Evolutionary conservation across 108 stramenopile species (phyloP), one percentile per base, ranked within the genome.

Genomic region (Craspedostauros australis): DNA sequence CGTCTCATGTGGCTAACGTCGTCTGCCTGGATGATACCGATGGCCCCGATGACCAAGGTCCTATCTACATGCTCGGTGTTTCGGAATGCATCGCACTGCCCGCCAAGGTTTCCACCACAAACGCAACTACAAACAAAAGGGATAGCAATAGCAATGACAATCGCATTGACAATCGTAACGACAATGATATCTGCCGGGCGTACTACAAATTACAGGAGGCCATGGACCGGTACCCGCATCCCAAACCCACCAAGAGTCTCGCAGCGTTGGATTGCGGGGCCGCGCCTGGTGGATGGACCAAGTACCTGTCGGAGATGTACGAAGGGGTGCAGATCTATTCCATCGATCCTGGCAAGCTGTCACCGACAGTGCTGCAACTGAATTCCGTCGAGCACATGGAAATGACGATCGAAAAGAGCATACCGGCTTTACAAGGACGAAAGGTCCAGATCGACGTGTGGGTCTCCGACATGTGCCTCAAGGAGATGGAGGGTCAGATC

Each of bases 251-350:
- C 24, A 24, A 9, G 9, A 4, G 5, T 7, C 16, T 37, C 9
- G 30, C 68, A 29, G 79, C 65, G 8, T 43, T 84, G 23, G 83
- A 84, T 54, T 80, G 79, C 46, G 83, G 83, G 22, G 61, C 76
- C 4, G 64, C 83, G n/a, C 83, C 79, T 2, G 83, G 79, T 23
- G 83, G 83, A 1, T 84, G 83, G 83, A 78, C 79, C 1, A 77
- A 84, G 42, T 80, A 68, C 37, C 39, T 84, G 19, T 37, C 75
- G 1, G 68, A 73, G 37, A 38, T 64, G 20, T 61, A 60, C 1
- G 23, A 50, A 18, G 68, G 73, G 14, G 46, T 59, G 7, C 31
- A 57, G 25, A 49, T 80, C 16, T 80, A 76, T 44, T 49, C 70
- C 4, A 68, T 80, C 38, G 83, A 84, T 72, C 83, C 83, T 5